These are phyloP conservation scores for Mycosphaerella sp. DNA, from an alignment of 2,329 filamentous ascomycete species.

Conservation along the genomic window DNA sequence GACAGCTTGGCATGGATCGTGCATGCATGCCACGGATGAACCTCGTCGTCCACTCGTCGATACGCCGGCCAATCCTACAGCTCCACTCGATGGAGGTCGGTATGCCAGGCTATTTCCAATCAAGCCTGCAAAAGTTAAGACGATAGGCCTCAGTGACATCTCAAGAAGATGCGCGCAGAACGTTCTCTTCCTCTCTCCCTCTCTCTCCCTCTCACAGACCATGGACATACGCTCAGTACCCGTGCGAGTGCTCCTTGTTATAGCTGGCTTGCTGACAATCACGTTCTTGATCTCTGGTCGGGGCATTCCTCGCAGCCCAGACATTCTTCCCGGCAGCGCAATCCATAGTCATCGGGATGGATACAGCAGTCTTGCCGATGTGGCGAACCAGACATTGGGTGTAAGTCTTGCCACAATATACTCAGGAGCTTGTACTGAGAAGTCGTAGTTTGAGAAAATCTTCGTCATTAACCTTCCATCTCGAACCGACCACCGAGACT, in stretches of 20 bases:
- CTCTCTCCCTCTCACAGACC: background rate
- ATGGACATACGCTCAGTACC: background rate
- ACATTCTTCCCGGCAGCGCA: background rate
- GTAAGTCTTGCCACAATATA: constrained; percentile 4
- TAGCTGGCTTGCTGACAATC: background rate
- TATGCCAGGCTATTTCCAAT: too few relatives aligned
- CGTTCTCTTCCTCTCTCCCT: background rate
- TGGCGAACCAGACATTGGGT: constrained; percentile 15
- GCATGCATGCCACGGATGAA: too few relatives aligned
- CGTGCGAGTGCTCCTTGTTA: background rate
- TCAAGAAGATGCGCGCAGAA: background rate
- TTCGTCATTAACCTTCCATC: constrained; percentile 49
- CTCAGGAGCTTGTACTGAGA: constrained; percentile 4
- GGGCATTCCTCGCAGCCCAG: background rate
- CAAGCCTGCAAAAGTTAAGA: too few relatives aligned
- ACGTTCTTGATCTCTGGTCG: background rate
- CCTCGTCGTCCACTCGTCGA: too few relatives aligned
- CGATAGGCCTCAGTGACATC: too few relatives aligned
- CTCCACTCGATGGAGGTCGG: too few relatives aligned
- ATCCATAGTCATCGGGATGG: background rate
- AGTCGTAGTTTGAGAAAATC: constrained; percentile 44
- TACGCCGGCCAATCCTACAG: too few relatives aligned
- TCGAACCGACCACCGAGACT: constrained; percentile 48
- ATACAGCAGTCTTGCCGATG: constrained; percentile 9
- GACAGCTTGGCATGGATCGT: too few relatives aligned